Percentiles rank a stretch among this genome's conserved stretches.
These are phyloP conservation scores for Platanthera guangdongensis DNA, from an alignment of 106 monocot genomes.

Conservation along the genomic window DNA sequence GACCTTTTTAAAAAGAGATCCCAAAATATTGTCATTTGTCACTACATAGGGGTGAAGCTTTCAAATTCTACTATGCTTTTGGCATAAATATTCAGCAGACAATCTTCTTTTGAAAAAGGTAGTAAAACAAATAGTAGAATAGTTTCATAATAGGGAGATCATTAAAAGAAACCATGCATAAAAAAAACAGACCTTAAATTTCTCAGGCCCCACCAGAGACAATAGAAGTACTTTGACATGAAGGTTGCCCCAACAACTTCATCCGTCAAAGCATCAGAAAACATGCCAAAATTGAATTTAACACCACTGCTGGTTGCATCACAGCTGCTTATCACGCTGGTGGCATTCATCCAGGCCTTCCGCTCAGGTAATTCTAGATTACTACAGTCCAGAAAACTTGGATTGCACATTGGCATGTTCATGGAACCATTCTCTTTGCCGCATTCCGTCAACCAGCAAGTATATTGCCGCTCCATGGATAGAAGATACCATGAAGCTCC, in stretches of 20 bases:
- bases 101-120: too few relatives aligned
- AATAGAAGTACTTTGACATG: conserved; percentile 74
- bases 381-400: conserved; percentile 60
- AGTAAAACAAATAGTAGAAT: too few relatives aligned
- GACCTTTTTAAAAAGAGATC: too few relatives aligned
- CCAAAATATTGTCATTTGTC: too few relatives aligned
- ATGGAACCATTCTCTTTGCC: conserved; percentile 43
- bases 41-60: too few relatives aligned
- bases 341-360: conserved; percentile 40
- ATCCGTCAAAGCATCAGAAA: conserved; percentile 46
- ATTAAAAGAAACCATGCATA: not conserved
- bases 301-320: conserved; percentile 14
- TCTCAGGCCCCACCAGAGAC: conserved; percentile 96
- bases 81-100: too few relatives aligned
- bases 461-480: conserved; percentile 76
- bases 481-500: conserved; percentile 82
- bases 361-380: conserved; percentile 23
- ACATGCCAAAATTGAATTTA: conserved; percentile 71
- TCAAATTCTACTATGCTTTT: too few relatives aligned
- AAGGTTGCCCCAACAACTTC: conserved; percentile 51
- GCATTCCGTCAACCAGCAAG: conserved; percentile 62
- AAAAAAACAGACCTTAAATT: conserved; percentile 53
- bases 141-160: not conserved
- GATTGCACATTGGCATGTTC: conserved; percentile 29
- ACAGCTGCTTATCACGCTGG: conserved; percentile 33